Evolutionary conservation across 306 rosid species (phyloP).

Genomic region (Castanea mollissima): DNA sequence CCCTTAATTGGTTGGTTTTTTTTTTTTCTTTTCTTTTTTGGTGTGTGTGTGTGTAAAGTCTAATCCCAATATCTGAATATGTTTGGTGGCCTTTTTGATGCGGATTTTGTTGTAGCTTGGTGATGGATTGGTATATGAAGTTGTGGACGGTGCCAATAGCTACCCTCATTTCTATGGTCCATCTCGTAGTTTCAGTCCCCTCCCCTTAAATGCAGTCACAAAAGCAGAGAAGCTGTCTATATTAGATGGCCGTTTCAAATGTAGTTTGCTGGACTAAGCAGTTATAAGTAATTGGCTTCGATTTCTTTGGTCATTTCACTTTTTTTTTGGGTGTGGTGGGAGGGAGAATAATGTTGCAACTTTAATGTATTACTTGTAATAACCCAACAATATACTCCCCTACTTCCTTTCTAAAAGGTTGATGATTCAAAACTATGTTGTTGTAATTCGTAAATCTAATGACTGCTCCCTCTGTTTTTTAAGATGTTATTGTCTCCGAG

Average conservation of each 20-base stretch:
- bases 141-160: constrained; percentile 60
- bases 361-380: not conserved
- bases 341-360: not conserved
- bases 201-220: constrained; percentile 54
- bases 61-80: not conserved
- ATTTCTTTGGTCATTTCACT: not conserved
- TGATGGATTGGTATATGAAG: constrained; percentile 76
- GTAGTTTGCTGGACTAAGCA: constrained; percentile 54
- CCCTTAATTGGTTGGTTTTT: not conserved
- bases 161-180: constrained; percentile 93
- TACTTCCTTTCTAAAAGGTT: too few species aligned
- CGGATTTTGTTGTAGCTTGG: constrained; percentile 60
- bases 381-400: too few species aligned
- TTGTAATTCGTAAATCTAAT: not conserved
- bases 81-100: not conserved
- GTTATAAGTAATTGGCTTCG: constrained; percentile 7
- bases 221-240: constrained; percentile 66
- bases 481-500: too few species aligned
- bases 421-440: not conserved
- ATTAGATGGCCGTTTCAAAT: constrained; percentile 56
- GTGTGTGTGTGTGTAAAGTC: not conserved
- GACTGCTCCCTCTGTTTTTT: too few species aligned
- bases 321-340: not conserved
- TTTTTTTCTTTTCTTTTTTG: too few species aligned
- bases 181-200: constrained; percentile 68